Evolutionary conservation across 1,284 basidiomycete species (phyloP).

Genomic region (Trichosporon faecale): DNA sequence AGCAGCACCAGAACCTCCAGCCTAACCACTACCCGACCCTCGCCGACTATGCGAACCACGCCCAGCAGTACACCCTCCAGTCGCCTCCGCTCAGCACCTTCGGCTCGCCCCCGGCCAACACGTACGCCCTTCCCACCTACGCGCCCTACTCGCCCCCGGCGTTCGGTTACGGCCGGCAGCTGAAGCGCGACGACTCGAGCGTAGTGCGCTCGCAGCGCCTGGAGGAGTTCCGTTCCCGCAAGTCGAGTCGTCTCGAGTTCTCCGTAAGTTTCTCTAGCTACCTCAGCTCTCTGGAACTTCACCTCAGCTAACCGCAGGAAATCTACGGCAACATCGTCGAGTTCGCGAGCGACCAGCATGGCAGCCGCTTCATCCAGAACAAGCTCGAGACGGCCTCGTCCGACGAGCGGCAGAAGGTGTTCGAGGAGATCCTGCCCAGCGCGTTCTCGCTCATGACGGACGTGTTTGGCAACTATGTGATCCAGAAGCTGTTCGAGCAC

Average conservation of each 20-base stretch:
- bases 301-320: conserved; percentile 54
- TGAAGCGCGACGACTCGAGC: conserved; percentile 22
- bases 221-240: conserved; percentile 81
- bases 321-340: conserved; percentile 84
- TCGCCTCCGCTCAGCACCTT: conserved; percentile 11
- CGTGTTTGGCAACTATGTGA: conserved; percentile 95
- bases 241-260: conserved; percentile 72
- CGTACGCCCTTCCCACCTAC: conserved; percentile 33
- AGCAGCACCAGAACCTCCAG: neutral
- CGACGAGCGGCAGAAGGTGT: conserved; percentile 78
- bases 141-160: conserved; percentile 15
- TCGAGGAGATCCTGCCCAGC: conserved; percentile 84
- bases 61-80: conserved; percentile 13
- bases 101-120: conserved; percentile 10
- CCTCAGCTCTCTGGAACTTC: no score
- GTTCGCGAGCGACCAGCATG: conserved; percentile 91
- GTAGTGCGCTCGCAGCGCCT: conserved; percentile 64
- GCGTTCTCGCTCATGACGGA: conserved; percentile 80
- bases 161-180: neutral
- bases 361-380: conserved; percentile 85
- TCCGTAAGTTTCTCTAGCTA: conserved; percentile 63
- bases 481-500: conserved; percentile 92
- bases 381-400: conserved; percentile 70
- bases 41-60: neutral
- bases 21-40: neutral